Conservation (phyloP, 2,329 filamentous ascomycete species). For the Sodiomyces alkalinus region DNA sequence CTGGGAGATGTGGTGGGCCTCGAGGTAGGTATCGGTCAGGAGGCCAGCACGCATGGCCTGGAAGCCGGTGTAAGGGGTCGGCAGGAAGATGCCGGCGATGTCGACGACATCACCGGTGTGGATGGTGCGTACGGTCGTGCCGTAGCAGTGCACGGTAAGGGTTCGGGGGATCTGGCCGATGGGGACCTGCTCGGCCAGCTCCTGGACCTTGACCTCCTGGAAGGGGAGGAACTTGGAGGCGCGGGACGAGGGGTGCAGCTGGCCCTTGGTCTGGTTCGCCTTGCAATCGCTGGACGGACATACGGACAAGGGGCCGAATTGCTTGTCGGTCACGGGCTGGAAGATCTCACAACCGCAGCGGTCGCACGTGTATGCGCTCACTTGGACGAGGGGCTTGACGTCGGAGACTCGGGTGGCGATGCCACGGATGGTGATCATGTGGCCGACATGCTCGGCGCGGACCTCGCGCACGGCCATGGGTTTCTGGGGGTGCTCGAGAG, state of each 20-base stretch:
- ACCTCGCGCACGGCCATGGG: conserved; percentile 84
- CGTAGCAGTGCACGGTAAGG: conserved; percentile 79
- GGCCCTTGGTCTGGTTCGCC: conserved; percentile 80
- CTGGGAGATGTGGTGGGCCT: conserved; percentile 84
- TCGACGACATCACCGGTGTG: conserved; percentile 93
- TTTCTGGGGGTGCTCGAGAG: conserved; percentile 45
- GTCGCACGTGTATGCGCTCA: conserved; percentile 96
- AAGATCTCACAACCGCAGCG: conserved; percentile 95
- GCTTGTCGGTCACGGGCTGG: conserved; percentile 83
- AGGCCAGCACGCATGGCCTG: conserved; percentile 90
- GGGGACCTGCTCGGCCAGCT: conserved; percentile 97
- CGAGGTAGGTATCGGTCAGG: conserved; percentile 92
- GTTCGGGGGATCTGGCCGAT: conserved; percentile 94
- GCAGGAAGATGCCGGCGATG: conserved; percentile 87
- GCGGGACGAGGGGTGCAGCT: conserved; percentile 85
- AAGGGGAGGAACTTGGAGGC: conserved; percentile 96
- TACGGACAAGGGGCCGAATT: conserved; percentile 72
- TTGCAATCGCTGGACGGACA: conserved; percentile 87
- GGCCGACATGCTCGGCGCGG: conserved; percentile 79
- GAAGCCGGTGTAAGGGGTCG: conserved; percentile 97
- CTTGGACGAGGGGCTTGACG: conserved; percentile 93
- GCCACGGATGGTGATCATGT: conserved; percentile 84
- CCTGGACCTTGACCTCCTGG: conserved; percentile 96
- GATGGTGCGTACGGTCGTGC: conserved; percentile 69
- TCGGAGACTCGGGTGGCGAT: conserved; percentile 94